Evolutionary conservation across 2,329 filamentous ascomycete species (phyloP).

Genomic region (Fusarium sp.): DNA sequence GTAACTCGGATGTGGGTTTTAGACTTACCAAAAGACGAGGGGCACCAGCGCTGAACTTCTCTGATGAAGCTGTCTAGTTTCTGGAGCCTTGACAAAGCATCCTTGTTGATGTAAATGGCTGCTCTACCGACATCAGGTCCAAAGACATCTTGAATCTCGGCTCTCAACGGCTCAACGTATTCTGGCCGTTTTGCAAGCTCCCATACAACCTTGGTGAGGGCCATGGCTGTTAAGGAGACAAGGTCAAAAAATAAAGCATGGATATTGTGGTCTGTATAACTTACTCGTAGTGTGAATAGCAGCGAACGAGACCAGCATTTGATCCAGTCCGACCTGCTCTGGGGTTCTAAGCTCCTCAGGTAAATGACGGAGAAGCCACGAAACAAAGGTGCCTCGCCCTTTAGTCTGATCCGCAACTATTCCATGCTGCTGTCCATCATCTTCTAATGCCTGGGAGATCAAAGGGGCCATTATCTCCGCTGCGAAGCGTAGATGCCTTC

Average conservation of each 20-base stretch:
- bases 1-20: rapidly evolving
- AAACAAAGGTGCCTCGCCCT: rapidly evolving
- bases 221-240: rapidly evolving
- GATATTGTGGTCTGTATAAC: rapidly evolving
- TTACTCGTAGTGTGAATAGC: background rate
- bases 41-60: background rate
- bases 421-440: rapidly evolving
- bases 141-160: background rate
- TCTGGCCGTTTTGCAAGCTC: background rate
- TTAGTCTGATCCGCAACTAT: rapidly evolving
- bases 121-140: rapidly evolving
- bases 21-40: background rate
- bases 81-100: background rate
- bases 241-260: rapidly evolving
- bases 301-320: background rate
- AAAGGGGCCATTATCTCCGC: background rate
- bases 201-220: background rate
- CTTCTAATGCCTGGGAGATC: background rate
- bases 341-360: background rate
- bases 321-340: background rate
- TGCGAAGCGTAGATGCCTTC: background rate
- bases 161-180: background rate
- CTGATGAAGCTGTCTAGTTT: background rate
- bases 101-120: background rate
- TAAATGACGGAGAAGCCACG: background rate